phyloP scores from a whole-genome alignment of 345 rosid genomes.

The Moricandia moricandioides region DNA sequence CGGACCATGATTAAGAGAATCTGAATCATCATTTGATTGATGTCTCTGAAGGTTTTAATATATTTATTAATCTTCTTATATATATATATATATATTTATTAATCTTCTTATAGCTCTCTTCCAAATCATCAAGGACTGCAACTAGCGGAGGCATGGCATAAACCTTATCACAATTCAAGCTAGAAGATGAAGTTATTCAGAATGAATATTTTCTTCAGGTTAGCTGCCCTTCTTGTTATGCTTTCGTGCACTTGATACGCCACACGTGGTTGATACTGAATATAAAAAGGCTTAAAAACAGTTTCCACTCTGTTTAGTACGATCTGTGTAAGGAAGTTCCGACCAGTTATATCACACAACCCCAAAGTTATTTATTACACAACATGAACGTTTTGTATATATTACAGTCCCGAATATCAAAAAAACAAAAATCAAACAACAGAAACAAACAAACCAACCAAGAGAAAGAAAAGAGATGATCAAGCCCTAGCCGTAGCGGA shows the following conservation, averaged over 20 bases:
- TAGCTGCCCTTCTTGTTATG: not conserved
- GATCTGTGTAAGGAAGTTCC: not conserved
- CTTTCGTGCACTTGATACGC: not conserved
- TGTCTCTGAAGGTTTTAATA: too few relatives aligned
- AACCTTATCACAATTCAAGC: too few relatives aligned
- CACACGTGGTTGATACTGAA: not conserved
- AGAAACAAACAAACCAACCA: constrained; percentile 18
- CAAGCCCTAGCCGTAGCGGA: constrained; percentile 66
- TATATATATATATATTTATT: too few relatives aligned
- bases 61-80: too few relatives aligned
- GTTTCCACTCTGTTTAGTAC: too few relatives aligned
- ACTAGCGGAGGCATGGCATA: too few relatives aligned
- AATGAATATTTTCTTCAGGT: not conserved
- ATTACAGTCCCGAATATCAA: constrained; percentile 22
- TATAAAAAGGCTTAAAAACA: too few relatives aligned
- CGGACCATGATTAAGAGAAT: too few relatives aligned
- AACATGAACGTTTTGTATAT: constrained; percentile 14
- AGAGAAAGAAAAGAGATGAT: constrained; percentile 17
- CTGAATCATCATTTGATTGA: too few relatives aligned
- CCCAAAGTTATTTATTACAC: constrained; percentile 21
- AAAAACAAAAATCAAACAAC: constrained; percentile 18
- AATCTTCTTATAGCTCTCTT: too few relatives aligned
- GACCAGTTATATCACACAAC: not conserved
- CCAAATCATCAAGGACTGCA: too few relatives aligned
- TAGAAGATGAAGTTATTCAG: too few relatives aligned